These are phyloP conservation scores for Aspergillus tamarii DNA, from an alignment of 2,329 filamentous ascomycete species.

Conservation along the genomic window DNA sequence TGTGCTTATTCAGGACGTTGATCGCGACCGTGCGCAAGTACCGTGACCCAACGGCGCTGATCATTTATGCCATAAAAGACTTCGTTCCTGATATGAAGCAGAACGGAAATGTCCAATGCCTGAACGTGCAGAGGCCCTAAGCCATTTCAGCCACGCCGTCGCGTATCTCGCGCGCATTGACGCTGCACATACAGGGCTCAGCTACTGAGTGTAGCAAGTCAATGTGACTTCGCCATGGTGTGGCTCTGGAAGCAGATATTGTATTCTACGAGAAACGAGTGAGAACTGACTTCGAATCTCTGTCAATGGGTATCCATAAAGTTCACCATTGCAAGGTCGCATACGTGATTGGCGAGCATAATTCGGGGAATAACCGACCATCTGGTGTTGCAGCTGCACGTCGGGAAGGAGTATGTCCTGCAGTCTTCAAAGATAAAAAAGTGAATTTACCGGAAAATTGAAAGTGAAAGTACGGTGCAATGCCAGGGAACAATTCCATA, in stretches of 20 bases:
- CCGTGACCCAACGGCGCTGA: background rate
- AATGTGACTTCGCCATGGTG: background rate
- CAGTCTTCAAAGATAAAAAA: too few relatives aligned
- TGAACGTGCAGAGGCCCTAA: background rate
- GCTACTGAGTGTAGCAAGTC: background rate
- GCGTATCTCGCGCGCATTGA: background rate
- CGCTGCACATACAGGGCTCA: background rate
- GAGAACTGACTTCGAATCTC: background rate
- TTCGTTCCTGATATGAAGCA: background rate
- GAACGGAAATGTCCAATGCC: background rate
- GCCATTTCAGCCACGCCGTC: background rate
- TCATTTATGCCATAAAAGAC: background rate
- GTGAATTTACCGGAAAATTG: too few relatives aligned
- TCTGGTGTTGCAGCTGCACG: too few relatives aligned
- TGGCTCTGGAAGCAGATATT: background rate
- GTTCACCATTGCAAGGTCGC: background rate
- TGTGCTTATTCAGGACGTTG: background rate
- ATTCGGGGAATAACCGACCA: too few relatives aligned
- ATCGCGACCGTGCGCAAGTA: background rate
- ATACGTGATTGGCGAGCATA: background rate
- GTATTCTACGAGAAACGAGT: background rate
- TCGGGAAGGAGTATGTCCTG: too few relatives aligned
- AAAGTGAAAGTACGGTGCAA: too few relatives aligned
- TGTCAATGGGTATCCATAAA: background rate
- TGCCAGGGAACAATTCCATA: too few relatives aligned